Evolutionary conservation across 2,329 filamentous ascomycete species (phyloP).

Genomic region (Venturia aucupariae): DNA sequence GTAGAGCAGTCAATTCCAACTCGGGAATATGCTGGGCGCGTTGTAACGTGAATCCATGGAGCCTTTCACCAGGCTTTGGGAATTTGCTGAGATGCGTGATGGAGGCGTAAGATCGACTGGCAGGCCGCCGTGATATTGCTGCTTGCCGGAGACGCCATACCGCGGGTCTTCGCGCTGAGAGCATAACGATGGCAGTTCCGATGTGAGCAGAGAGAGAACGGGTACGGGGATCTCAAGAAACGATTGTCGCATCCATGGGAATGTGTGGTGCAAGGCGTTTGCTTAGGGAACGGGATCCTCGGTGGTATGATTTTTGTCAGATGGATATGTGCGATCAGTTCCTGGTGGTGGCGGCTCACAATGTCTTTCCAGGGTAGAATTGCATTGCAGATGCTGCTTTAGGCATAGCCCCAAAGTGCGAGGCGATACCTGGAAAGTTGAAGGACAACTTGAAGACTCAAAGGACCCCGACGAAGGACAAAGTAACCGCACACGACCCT

Average conservation of each 20-base stretch:
- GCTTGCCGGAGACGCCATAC: slow-evolving; percentile 1
- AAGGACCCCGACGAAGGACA: background rate
- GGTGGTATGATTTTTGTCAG: background rate
- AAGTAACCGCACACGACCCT: background rate
- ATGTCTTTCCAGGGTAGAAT: no score
- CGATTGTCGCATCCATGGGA: background rate
- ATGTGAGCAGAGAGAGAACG: background rate
- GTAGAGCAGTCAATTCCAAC: slow-evolving; percentile 81
- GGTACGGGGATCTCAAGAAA: background rate
- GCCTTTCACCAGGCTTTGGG: slow-evolving; percentile 70
- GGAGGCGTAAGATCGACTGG: slow-evolving; percentile 42
- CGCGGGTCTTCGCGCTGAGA: slow-evolving; percentile 2
- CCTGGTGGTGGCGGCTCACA: background rate
- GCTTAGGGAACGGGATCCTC: background rate
- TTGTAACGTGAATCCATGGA: slow-evolving; percentile 88
- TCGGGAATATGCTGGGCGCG: slow-evolving; percentile 89
- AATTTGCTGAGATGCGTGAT: slow-evolving; percentile 61
- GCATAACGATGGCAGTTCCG: background rate
- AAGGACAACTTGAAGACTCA: slow-evolving; percentile 1
- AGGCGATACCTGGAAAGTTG: background rate
- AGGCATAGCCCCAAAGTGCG: background rate
- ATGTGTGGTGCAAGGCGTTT: background rate
- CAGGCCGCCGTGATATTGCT: background rate
- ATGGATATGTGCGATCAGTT: background rate
- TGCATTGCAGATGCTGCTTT: background rate